Evolutionary conservation across 345 rosid genomes (phyloP).

Genomic region (Salix suchowensis): DNA sequence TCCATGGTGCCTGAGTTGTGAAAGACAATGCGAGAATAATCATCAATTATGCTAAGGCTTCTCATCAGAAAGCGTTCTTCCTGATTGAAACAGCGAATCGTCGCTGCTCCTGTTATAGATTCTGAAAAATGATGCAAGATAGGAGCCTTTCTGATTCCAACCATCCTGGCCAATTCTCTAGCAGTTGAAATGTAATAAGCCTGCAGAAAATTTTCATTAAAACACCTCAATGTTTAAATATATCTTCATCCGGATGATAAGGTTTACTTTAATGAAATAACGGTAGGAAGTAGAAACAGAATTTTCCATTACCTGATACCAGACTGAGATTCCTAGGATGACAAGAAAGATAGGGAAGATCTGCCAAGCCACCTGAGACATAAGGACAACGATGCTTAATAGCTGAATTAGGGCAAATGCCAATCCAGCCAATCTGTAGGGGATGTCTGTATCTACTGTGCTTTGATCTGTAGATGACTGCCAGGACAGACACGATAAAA

Average conservation of each 20-base stretch:
- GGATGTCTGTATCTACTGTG: constrained; percentile 69
- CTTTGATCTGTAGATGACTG: constrained; percentile 77
- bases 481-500: neutral
- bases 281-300: neutral
- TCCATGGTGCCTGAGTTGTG: constrained; percentile 75
- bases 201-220: constrained; percentile 27
- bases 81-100: constrained; percentile 70
- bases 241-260: neutral
- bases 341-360: constrained; percentile 52
- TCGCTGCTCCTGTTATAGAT: constrained; percentile 62
- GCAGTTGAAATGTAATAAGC: constrained; percentile 75
- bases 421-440: constrained; percentile 67
- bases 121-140: constrained; percentile 83
- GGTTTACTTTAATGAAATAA: neutral
- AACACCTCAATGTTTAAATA: neutral
- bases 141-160: constrained; percentile 74
- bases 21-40: constrained; percentile 61
- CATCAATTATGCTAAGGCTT: constrained; percentile 44
- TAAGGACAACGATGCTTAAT: constrained; percentile 52
- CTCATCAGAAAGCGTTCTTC: constrained; percentile 54
- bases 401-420: constrained; percentile 75
- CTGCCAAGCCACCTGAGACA: constrained; percentile 67
- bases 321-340: constrained; percentile 48
- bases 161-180: constrained; percentile 84
- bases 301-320: constrained; percentile 53